Evolutionary conservation across 2,329 filamentous ascomycete genomes (phyloP), one percentile per base, ranked within the genome.

Genomic region (Alternaria gansuensis): DNA sequence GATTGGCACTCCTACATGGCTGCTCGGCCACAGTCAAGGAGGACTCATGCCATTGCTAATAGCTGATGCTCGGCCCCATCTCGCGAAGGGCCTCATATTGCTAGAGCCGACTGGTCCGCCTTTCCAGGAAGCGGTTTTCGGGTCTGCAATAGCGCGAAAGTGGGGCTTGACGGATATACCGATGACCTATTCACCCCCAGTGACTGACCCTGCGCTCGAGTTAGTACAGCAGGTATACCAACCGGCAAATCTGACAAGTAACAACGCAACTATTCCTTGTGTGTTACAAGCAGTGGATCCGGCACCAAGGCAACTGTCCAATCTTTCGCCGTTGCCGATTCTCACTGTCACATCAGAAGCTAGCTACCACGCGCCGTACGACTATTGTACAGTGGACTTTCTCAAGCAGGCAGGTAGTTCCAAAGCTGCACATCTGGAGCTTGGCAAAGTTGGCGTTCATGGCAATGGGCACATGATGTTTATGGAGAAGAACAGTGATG

Each of bases 61-160:
- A 8, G 82, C 81, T 2, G 85, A 88, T 63, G 72, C 74, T 5
- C 71, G 79, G 3, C 84, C 85, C 0, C 64, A 80, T 0, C 71
- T 82, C 1, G 80, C 87, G 6, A 79, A 78, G 23, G 81, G 74
- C 0, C 77, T 86, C 23, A 70, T 87, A 4, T 77, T 80, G 2
- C 59, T 87, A 8, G 85, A 87, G 65, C 84, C 84, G 0, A 71
- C 75, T 2, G 84, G 84, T 0, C 84, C 84, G 1, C 83, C 83
- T 0, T 85, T 83, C 62, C 54, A 71, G 41, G 61, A 59, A 23
- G 48, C 55, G 7, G 39, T 63, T n/a, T 60, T 63, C 24, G 46
- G 50, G 8, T 55, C 49, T n/a, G 36, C 36, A 21, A 1, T 17
- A 23, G 36, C 49, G 49, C 24, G 49, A 23, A 21, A 41, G n/a